Evolutionary conservation across 495 filamentous ascomycete species (phyloP).

Genomic region (Parmelia sp.): DNA sequence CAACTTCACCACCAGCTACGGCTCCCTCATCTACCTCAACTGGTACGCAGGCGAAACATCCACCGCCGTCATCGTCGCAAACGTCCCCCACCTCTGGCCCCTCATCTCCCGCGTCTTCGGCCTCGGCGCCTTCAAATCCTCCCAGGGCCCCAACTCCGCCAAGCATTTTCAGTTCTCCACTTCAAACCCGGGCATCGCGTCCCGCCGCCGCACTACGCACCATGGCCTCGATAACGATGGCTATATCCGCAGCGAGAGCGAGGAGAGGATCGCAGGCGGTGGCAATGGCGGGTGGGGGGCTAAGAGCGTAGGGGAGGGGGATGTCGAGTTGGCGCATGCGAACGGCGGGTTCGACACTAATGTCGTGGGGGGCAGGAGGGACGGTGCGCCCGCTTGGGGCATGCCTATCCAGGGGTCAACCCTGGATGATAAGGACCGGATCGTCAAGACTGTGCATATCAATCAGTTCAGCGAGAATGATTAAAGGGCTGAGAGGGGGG

Average conservation of each 20-base stretch:
- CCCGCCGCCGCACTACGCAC: conserved; percentile 6
- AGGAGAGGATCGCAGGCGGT: conserved; percentile 22
- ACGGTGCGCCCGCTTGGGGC: background rate
- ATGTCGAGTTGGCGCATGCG: conserved; percentile 7
- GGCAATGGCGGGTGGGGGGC: conserved; percentile 12
- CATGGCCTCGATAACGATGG: conserved; percentile 16
- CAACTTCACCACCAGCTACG: conserved; percentile 52
- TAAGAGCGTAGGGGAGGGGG: background rate
- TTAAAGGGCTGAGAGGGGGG: background rate
- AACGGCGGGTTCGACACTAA: background rate
- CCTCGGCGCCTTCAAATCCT: conserved; percentile 38
- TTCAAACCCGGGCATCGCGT: background rate
- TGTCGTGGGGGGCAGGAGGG: background rate
- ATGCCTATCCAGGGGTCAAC: background rate
- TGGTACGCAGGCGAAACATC: conserved; percentile 64
- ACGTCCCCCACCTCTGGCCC: conserved; percentile 58
- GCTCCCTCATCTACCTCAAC: conserved; percentile 50
- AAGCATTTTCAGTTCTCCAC: conserved; percentile 7
- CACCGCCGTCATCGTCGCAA: conserved; percentile 58
- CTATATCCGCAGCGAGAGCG: conserved; percentile 24
- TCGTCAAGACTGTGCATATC: conserved; percentile 24
- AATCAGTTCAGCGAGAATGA: conserved; percentile 14
- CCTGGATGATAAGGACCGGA: conserved; percentile 14
- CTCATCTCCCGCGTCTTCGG: conserved; percentile 50
- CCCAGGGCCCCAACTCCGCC: conserved; percentile 4